Evolutionary conservation across 345 rosid genomes (phyloP).

Genomic region (Gynandropsis gynandra): DNA sequence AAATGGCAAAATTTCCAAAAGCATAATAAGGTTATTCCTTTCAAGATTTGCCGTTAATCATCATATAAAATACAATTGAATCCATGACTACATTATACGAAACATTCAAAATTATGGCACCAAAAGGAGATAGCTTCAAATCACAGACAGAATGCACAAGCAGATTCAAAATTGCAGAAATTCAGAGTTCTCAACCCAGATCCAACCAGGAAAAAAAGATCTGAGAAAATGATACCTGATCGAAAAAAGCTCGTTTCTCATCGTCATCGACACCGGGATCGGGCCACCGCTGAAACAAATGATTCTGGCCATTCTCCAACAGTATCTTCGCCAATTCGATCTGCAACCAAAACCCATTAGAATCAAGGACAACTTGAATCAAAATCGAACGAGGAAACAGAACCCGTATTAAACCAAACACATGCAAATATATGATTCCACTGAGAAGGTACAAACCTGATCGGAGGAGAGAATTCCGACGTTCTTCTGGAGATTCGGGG

Average conservation of each 20-base stretch:
- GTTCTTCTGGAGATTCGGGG: constrained; percentile 56
- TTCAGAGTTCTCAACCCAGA: background rate
- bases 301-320: constrained; percentile 62
- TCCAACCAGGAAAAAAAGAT: background rate
- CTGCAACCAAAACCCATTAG: constrained; percentile 30
- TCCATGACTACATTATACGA: background rate
- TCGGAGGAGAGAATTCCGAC: constrained; percentile 47
- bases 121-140: background rate
- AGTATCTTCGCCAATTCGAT: constrained; percentile 67
- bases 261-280: constrained; percentile 61
- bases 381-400: constrained; percentile 3
- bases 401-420: background rate
- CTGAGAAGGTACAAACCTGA: constrained; percentile 32
- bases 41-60: background rate
- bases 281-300: constrained; percentile 70
- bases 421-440: background rate
- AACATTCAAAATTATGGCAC: background rate
- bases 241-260: constrained; percentile 52
- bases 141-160: too few species aligned
- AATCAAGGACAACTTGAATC: background rate
- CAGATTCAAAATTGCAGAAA: too few species aligned
- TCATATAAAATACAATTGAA: background rate
- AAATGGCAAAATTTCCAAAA: constrained; percentile 9
- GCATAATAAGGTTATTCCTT: background rate
- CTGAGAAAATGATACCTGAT: constrained; percentile 42